Evolutionary conservation across 305 asterid genomes (phyloP).

Genomic region (Fraxinus paxiana): DNA sequence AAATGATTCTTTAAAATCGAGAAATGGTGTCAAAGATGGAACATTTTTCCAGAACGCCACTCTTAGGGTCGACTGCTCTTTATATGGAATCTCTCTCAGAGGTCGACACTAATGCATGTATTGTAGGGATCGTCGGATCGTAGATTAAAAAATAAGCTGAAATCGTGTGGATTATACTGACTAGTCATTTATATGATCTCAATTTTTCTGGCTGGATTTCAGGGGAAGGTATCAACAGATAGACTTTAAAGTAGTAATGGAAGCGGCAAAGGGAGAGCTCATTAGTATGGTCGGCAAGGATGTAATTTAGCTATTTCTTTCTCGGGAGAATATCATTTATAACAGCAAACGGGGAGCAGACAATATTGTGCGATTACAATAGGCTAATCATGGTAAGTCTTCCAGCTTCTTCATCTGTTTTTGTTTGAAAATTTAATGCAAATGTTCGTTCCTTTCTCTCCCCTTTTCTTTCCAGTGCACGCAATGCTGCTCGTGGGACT

Average conservation of each 20-base stretch:
- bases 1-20: background rate
- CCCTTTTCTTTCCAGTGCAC: background rate
- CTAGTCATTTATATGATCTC: background rate
- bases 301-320: slow-evolving; percentile 19
- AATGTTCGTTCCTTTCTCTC: background rate
- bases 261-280: slow-evolving; percentile 82
- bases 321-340: background rate
- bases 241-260: slow-evolving; percentile 74
- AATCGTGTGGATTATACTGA: background rate
- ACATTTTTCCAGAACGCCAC: background rate
- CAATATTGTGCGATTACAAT: background rate
- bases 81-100: background rate
- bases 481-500: background rate
- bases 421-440: background rate
- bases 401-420: background rate
- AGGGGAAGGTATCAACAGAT: slow-evolving; percentile 82
- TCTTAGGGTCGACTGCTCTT: background rate
- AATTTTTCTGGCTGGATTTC: slow-evolving; percentile 25
- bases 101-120: background rate
- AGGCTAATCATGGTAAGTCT: background rate
- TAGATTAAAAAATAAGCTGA: background rate
- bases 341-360: background rate
- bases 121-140: background rate
- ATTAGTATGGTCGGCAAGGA: slow-evolving; percentile 50
- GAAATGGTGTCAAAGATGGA: slow-evolving; percentile 2